Evolutionary conservation across 2,329 filamentous ascomycete species (phyloP), one percentile per base, ranked within the genome.

Genomic region (Aspergillus alliaceus): DNA sequence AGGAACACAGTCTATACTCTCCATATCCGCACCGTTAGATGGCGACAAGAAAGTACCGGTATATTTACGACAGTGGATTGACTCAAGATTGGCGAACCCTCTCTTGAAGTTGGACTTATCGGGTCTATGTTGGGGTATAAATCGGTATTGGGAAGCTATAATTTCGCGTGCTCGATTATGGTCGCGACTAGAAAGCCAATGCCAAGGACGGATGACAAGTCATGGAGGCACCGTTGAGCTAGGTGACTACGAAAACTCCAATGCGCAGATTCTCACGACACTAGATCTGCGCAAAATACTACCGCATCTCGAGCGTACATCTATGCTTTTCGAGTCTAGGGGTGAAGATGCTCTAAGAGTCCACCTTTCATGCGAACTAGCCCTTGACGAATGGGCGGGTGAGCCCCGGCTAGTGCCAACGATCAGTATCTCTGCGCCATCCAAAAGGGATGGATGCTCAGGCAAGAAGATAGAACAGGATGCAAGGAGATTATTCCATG

Each of bases 71-170:
- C 61, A 57, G 49, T 77, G 75, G 75, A 70, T 76, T 9, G 58
- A 70, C 18, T 61, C 63, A 18, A 68, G 75, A 22, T 62, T 77
- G 22, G 61, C 62, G 12, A 75, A 72, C 25, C 67, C 69, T 6
- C 66, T 78, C 20, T 51, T 73, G 18, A 68, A 68, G 27, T 66
- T 73, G 4, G 74, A 78, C 51, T 62, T 78, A 35, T 70, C 75
- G 6, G 75, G 74, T 14, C 64, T 78, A 15, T 77, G 75, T 57
- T 75, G 73, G 69, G 76, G 75, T 4, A 68, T 77, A 40, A 74
- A 72, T 51, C 69, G 72, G 6, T 78, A 77, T 58, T 78, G 75
- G 75, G 75, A 77, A 64, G 70, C 70, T 6, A 60, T 66, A 34
- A 54, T 77, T 12, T 67, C 65, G n/a, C 73, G 75, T 5, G 73